These are phyloP conservation scores for Casuarina glauca DNA, from an alignment of 306 rosid genomes.

Conservation along the genomic window DNA sequence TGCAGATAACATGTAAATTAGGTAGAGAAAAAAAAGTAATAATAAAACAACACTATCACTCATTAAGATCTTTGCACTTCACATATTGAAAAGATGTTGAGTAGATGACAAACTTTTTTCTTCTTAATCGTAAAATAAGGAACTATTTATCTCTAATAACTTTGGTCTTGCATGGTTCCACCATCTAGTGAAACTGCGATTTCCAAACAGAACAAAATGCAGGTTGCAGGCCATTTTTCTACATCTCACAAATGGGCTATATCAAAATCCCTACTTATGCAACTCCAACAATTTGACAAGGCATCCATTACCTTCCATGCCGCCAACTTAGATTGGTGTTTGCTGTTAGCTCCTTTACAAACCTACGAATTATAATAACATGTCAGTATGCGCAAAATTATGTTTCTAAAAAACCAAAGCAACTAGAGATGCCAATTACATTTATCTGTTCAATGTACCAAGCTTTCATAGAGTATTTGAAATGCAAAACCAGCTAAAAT, in stretches of 20 bases:
- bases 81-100: too few species aligned
- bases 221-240: neutral
- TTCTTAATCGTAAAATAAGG: too few species aligned
- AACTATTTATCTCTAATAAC: neutral
- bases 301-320: constrained; percentile 75
- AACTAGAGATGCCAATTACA: neutral
- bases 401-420: neutral
- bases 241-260: neutral
- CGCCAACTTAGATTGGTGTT: constrained; percentile 84
- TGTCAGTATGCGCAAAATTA: constrained; percentile 9
- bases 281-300: neutral
- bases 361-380: constrained; percentile 50
- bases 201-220: neutral
- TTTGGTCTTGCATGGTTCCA: neutral
- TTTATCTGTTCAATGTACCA: neutral
- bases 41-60: too few species aligned
- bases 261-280: neutral
- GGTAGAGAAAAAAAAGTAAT: neutral
- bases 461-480: neutral
- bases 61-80: too few species aligned
- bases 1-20: constrained; percentile 20
- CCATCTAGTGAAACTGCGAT: neutral
- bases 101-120: too few species aligned
- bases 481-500: neutral
- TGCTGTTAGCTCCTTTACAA: constrained; percentile 97